A percentile compares a stretch with the other conserved stretches of the same genome.
These are phyloP conservation scores for Debaryomycetaceae sp. DNA, from an alignment of 1,139 yeast species.

Conservation along the genomic window DNA sequence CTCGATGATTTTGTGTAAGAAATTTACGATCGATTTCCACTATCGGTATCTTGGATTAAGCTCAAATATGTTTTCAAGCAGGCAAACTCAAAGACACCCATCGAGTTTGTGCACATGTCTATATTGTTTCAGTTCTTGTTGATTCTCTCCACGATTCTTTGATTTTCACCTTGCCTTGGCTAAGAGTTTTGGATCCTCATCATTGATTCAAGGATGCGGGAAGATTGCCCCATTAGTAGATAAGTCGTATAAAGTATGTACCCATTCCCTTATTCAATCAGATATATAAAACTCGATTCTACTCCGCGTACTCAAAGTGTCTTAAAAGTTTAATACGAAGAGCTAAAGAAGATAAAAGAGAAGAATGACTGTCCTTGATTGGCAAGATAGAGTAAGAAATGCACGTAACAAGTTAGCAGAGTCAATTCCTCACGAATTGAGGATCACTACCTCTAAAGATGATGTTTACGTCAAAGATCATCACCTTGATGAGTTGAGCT, in stretches of 20 bases:
- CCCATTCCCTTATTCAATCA: neutral
- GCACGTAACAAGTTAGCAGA: slow-evolving; percentile 3
- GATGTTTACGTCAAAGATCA: neutral
- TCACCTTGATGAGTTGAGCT: neutral
- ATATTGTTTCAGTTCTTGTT: too few species aligned
- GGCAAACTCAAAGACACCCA: too few species aligned
- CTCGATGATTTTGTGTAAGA: too few species aligned
- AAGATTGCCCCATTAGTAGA: neutral
- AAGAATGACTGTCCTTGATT: neutral
- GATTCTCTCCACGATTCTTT: too few species aligned
- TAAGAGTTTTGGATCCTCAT: too few species aligned
- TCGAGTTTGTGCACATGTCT: too few species aligned
- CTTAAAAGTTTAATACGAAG: neutral
- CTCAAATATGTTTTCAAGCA: too few species aligned
- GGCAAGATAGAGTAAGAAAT: slow-evolving; percentile 4
- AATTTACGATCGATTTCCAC: too few species aligned
- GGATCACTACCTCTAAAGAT: neutral
- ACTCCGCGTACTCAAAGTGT: neutral
- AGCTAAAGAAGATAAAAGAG: neutral
- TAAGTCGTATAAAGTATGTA: neutral
- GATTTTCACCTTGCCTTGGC: too few species aligned
- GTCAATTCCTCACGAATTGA: slow-evolving; percentile 4
- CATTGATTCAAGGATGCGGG: neutral
- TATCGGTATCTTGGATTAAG: too few species aligned
- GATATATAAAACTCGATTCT: neutral